Evolutionary conservation across 2,329 filamentous ascomycete genomes (phyloP).

Genomic region (Colletotrichum euphorbiae): DNA sequence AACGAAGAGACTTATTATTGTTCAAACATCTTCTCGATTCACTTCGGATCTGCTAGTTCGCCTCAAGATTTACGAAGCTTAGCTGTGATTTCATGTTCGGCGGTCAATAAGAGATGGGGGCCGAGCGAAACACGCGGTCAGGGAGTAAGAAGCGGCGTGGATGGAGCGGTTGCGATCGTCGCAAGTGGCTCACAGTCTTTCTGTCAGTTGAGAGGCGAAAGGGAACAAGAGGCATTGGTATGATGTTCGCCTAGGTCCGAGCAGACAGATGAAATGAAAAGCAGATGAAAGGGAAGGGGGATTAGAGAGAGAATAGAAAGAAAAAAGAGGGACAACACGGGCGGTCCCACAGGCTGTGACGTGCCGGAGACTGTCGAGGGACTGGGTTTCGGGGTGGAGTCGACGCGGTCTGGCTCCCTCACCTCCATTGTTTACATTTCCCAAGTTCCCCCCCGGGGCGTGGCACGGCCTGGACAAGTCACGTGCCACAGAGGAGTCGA

Average conservation of each 20-base stretch:
- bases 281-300: not conserved
- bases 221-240: not conserved
- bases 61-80: not conserved
- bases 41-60: too few species aligned
- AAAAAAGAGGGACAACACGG: not conserved
- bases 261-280: not conserved
- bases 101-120: not conserved
- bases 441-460: not conserved
- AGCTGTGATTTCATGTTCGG: not conserved
- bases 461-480: slow-evolving; percentile 1
- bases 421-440: slow-evolving; percentile 21
- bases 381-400: slow-evolving; percentile 40
- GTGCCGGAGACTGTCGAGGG: not conserved
- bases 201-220: too few species aligned
- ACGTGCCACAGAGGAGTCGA: not conserved
- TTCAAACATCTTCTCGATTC: slow-evolving; percentile 1
- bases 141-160: not conserved
- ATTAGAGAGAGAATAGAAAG: not conserved
- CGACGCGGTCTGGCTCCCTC: slow-evolving; percentile 41
- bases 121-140: not conserved
- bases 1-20: slow-evolving; percentile 35
- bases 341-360: not conserved
- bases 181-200: not conserved
- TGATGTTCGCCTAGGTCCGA: slow-evolving; percentile 15
- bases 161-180: not conserved